A percentile compares a stretch with the other conserved stretches of the same genome.
Evolutionary conservation across 305 asterid genomes (phyloP).

Genomic region (Ilex paraguariensis): DNA sequence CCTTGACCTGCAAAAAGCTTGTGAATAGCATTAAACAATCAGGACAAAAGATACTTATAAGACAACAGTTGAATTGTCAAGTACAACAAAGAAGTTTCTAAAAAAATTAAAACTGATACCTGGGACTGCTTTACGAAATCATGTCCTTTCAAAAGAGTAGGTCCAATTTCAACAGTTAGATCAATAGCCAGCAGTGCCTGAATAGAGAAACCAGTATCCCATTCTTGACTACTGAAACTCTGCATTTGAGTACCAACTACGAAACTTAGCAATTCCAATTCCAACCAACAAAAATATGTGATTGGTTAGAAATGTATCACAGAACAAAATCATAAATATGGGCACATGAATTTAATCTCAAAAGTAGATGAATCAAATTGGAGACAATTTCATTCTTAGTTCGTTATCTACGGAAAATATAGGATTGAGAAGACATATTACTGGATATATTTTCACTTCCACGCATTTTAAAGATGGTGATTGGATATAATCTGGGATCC

Average conservation of each 20-base stretch:
- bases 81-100: neutral
- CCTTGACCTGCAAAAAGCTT: conserved; percentile 33
- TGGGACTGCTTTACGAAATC: conserved; percentile 62
- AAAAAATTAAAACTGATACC: conserved; percentile 23
- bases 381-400: neutral
- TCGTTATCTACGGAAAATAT: too few species aligned
- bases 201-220: conserved; percentile 83
- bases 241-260: conserved; percentile 21
- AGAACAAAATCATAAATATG: too few species aligned
- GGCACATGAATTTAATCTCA: too few species aligned
- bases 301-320: too few species aligned
- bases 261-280: neutral
- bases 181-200: conserved; percentile 75
- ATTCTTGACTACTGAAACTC: conserved; percentile 81
- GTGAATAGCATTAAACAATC: neutral
- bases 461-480: neutral
- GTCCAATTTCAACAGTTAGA: conserved; percentile 50
- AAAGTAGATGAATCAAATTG: neutral
- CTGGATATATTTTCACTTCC: too few species aligned
- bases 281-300: too few species aligned
- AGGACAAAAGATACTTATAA: neutral
- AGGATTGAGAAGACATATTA: too few species aligned
- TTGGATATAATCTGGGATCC: conserved; percentile 64
- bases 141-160: conserved; percentile 56
- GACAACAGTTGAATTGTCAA: neutral